Evolutionary conservation across 1,284 basidiomycete species (phyloP).

Genomic region (Heliocybe sulcata): DNA sequence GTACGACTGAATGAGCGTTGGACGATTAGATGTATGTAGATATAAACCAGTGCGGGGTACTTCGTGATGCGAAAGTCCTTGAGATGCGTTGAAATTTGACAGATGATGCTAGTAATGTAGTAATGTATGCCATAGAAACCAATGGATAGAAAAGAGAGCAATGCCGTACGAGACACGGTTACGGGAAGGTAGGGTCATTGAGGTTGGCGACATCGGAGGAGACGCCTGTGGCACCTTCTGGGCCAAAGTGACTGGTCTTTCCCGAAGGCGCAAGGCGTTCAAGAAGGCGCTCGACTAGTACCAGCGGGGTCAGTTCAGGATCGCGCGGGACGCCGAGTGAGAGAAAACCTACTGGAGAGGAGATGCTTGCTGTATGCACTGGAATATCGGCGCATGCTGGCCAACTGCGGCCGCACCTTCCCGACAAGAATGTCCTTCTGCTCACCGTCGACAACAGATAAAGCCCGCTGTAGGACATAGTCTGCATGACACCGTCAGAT

Average conservation of each 20-base stretch:
- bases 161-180: neutral
- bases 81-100: constrained; percentile 1
- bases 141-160: neutral
- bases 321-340: constrained; percentile 3
- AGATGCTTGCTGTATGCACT: constrained; percentile 75
- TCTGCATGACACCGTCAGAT: constrained; percentile 32
- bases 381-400: constrained; percentile 63
- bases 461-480: constrained; percentile 76
- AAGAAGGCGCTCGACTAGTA: constrained; percentile 61
- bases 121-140: neutral
- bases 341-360: constrained; percentile 53
- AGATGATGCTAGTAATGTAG: neutral
- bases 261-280: constrained; percentile 21
- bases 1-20: constrained; percentile 1
- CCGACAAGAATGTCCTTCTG: constrained; percentile 62
- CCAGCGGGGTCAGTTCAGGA: constrained; percentile 5
- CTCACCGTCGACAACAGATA: constrained; percentile 62
- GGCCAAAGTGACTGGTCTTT: constrained; percentile 10
- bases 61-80: neutral
- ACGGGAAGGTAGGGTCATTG: neutral
- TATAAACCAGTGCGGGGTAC: neutral
- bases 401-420: constrained; percentile 60
- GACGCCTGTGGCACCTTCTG: neutral
- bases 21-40: neutral
- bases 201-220: neutral